A percentile compares a stretch with the other conserved stretches of the same genome.
These are phyloP conservation scores for Colletotrichum karsti DNA, from an alignment of 2,329 filamentous ascomycete genomes.

Conservation along the genomic window DNA sequence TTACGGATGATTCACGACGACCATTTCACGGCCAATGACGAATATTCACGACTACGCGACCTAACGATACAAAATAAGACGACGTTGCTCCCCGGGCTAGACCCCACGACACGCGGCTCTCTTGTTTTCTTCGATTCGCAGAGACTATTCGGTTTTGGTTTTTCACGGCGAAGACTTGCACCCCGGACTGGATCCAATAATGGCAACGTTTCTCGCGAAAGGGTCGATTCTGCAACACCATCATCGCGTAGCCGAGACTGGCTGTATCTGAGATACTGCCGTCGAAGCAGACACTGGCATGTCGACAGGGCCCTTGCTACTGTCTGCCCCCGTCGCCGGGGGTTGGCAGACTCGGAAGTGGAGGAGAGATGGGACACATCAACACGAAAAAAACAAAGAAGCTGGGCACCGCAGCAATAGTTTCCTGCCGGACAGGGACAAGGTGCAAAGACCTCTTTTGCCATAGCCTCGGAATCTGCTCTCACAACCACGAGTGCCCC, in stretches of 20 bases:
- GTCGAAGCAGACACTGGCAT: conserved; percentile 52
- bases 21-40: conserved; percentile 49
- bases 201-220: conserved; percentile 29
- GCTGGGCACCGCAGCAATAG: conserved; percentile 34
- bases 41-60: conserved; percentile 40
- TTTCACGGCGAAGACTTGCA: conserved; percentile 29
- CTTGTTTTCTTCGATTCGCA: conserved; percentile 27
- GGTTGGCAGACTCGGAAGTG: conserved; percentile 35
- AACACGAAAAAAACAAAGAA: conserved; percentile 36
- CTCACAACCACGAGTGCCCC: background rate
- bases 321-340: conserved; percentile 24
- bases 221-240: conserved; percentile 39
- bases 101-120: conserved; percentile 36
- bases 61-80: conserved; percentile 40
- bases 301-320: conserved; percentile 48
- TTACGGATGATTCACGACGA: conserved; percentile 58
- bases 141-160: conserved; percentile 30
- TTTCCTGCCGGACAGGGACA: conserved; percentile 42
- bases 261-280: conserved; percentile 49
- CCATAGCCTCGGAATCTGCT: conserved; percentile 13
- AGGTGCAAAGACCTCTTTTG: conserved; percentile 32
- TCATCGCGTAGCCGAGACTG: conserved; percentile 44
- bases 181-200: conserved; percentile 39
- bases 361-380: conserved; percentile 36
- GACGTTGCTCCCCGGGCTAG: conserved; percentile 38